phyloP scores from a whole-genome alignment of 164 flowering plant genomes.

The Liriodendron chinense region DNA sequence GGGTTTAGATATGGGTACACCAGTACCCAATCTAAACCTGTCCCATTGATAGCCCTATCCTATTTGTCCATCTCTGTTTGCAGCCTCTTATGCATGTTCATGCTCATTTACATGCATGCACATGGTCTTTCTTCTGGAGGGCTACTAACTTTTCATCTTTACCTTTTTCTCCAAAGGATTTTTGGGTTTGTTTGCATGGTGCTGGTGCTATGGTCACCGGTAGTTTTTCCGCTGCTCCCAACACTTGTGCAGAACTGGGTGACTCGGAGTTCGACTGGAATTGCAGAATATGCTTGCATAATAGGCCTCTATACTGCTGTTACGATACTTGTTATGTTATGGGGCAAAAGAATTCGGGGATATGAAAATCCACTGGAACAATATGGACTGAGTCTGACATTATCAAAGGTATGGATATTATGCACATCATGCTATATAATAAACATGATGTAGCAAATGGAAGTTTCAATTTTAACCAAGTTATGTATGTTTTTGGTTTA shows the following conservation, averaged over 20 bases:
- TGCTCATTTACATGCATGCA: neutral
- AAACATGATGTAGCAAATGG: neutral
- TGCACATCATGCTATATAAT: neutral
- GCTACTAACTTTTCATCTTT: constrained; percentile 1
- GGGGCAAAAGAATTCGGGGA: constrained; percentile 88
- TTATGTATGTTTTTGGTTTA: neutral
- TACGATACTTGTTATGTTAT: constrained; percentile 54
- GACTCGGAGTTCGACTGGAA: constrained; percentile 43
- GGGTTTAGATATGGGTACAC: too few relatives aligned
- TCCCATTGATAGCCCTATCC: neutral
- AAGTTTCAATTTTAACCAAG: neutral
- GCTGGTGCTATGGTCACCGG: constrained; percentile 91
- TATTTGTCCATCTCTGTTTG: neutral
- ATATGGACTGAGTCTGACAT: constrained; percentile 75
- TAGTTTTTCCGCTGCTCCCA: constrained; percentile 80
- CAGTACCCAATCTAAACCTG: neutral
- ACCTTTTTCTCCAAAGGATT: constrained; percentile 39
- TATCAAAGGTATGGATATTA: constrained; percentile 47
- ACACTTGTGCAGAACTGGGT: constrained; percentile 78
- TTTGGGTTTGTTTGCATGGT: constrained; percentile 76
- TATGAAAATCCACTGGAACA: constrained; percentile 62
- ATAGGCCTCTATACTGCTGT: constrained; percentile 72
- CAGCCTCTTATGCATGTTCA: neutral
- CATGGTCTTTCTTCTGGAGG: neutral
- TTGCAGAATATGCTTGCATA: constrained; percentile 63